These are phyloP conservation scores for Schizopora paradoxa DNA, from an alignment of 1,284 basidiomycete genomes.

Conservation along the genomic window DNA sequence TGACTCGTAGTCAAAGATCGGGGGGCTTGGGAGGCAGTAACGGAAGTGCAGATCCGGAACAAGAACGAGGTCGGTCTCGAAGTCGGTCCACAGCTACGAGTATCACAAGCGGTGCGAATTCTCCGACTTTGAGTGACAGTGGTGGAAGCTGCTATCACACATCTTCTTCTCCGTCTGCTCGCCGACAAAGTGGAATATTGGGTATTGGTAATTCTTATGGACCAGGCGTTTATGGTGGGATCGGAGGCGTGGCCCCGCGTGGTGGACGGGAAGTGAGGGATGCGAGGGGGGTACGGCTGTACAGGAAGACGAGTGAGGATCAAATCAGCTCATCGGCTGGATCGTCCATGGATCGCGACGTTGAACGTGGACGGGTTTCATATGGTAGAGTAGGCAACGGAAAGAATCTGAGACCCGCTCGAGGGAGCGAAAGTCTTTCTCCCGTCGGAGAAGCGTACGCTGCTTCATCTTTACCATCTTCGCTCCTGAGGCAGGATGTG, in stretches of 20 bases:
- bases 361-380: too few relatives aligned
- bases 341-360: too few relatives aligned
- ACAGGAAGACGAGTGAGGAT: conserved; percentile 19
- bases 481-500: not conserved
- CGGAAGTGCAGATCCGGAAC: conserved; percentile 12
- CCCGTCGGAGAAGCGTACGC: not conserved
- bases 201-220: too few relatives aligned
- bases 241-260: conserved; percentile 4
- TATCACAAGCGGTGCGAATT: conserved; percentile 16
- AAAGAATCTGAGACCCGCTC: too few relatives aligned
- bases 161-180: conserved; percentile 7
- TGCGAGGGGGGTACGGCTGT: conserved; percentile 12
- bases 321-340: conserved; percentile 2
- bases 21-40: too few relatives aligned
- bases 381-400: too few relatives aligned
- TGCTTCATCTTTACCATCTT: not conserved
- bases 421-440: not conserved
- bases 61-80: conserved; percentile 13
- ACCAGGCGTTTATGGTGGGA: conserved; percentile 5
- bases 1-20: too few relatives aligned
- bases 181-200: too few relatives aligned
- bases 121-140: conserved; percentile 13
- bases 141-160: too few relatives aligned
- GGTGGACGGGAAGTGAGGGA: conserved; percentile 16
- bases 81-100: conserved; percentile 10